Evolutionary conservation across 179 eudicot species (phyloP).

Genomic region (Corrigiola litoralis): DNA sequence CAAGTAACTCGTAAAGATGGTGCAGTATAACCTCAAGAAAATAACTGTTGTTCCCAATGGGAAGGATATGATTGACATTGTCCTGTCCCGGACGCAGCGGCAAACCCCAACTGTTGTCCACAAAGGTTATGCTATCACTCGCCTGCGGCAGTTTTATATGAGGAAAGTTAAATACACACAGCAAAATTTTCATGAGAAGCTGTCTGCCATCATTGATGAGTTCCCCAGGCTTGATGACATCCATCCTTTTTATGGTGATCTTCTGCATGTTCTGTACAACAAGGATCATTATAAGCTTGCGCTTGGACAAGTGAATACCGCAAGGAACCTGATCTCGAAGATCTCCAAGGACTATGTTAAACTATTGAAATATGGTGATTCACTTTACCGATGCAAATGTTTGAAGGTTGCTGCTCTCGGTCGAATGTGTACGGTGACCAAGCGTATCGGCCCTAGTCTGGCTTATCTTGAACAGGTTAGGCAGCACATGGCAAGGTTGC

Average conservation of each 20-base stretch:
- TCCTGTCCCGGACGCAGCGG: conserved; percentile 82
- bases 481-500: conserved; percentile 93
- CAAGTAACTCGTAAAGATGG: conserved; percentile 42
- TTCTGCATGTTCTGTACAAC: conserved; percentile 82
- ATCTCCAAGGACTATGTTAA: conserved; percentile 83
- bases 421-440: conserved; percentile 87
- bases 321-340: conserved; percentile 73
- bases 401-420: conserved; percentile 96
- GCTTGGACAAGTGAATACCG: conserved; percentile 90
- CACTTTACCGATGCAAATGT: conserved; percentile 82
- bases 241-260: conserved; percentile 94
- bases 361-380: conserved; percentile 83
- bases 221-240: conserved; percentile 85
- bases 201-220: conserved; percentile 87
- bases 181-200: conserved; percentile 74
- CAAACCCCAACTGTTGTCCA: conserved; percentile 93
- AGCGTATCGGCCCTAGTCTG: conserved; percentile 84
- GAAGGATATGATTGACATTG: conserved; percentile 81
- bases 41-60: conserved; percentile 85
- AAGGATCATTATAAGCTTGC: conserved; percentile 98
- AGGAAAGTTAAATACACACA: conserved; percentile 87
- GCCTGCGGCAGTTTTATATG: conserved; percentile 87
- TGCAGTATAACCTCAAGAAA: conserved; percentile 89
- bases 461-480: conserved; percentile 94
- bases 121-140: conserved; percentile 86